Evolutionary conservation across 768 basidiomycete species (phyloP).

Genomic region (Omphalotus guepiniiformis): DNA sequence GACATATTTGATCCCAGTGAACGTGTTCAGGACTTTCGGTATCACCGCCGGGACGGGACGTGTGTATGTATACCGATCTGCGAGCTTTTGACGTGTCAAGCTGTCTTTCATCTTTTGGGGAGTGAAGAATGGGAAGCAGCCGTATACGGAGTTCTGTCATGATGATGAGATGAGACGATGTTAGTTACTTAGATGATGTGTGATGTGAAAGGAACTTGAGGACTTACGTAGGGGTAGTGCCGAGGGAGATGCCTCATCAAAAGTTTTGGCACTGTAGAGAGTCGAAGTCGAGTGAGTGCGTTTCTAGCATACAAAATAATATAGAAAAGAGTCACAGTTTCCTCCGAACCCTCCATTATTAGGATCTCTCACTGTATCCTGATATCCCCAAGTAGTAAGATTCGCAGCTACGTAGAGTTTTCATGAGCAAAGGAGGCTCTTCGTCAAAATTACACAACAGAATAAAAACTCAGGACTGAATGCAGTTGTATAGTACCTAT

Average conservation of each 20-base stretch:
- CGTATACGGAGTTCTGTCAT: slow-evolving; percentile 41
- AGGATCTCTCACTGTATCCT: slow-evolving; percentile 39
- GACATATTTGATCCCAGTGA: slow-evolving; percentile 29
- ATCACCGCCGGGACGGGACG: slow-evolving; percentile 28
- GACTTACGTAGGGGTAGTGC: slow-evolving; percentile 32
- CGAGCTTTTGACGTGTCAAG: slow-evolving; percentile 35
- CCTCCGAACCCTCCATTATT: slow-evolving; percentile 36
- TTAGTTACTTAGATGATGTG: not conserved
- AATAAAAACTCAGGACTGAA: slow-evolving; percentile 56
- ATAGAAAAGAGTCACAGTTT: slow-evolving; percentile 22
- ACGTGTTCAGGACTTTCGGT: slow-evolving; percentile 28
- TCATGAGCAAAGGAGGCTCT: not conserved
- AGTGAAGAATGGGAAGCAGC: slow-evolving; percentile 64
- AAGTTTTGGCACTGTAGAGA: slow-evolving; percentile 35
- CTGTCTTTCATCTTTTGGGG: slow-evolving; percentile 39
- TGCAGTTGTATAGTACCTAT: slow-evolving; percentile 74
- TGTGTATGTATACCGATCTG: slow-evolving; percentile 37
- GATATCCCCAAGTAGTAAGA: slow-evolving; percentile 75
- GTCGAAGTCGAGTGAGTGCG: not conserved
- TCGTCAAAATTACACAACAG: not conserved
- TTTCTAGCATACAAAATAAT: not conserved
- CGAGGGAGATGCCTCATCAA: slow-evolving; percentile 41
- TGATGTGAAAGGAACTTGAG: not conserved
- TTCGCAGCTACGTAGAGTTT: slow-evolving; percentile 48
- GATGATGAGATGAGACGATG: not conserved